Percentiles rank a stretch among this genome's conserved stretches.
phyloP scores from a whole-genome alignment of 2,329 filamentous ascomycete genomes.

The Aspergillaceae sp. region DNA sequence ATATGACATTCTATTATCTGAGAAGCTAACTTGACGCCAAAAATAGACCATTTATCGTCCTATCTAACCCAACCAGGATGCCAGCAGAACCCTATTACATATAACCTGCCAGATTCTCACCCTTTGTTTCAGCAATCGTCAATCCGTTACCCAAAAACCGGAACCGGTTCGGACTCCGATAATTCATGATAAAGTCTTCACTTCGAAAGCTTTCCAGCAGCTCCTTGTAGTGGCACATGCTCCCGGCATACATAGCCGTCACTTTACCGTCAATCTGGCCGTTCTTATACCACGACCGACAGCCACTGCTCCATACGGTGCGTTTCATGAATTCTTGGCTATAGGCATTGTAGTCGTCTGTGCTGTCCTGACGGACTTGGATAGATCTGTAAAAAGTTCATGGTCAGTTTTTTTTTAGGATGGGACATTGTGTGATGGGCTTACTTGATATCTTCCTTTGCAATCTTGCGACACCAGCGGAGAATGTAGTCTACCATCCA shows the following conservation, averaged over 20 bases:
- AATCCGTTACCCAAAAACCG: constrained; percentile 12
- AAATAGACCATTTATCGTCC: too few species aligned
- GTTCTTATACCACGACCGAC: constrained; percentile 24
- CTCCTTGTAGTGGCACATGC: constrained; percentile 10
- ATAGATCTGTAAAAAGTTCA: constrained; percentile 9
- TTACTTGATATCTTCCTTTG: constrained; percentile 24
- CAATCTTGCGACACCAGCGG: constrained; percentile 23
- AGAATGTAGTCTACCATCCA: constrained; percentile 19
- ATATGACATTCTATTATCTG: too few species aligned
- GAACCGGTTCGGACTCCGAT: constrained; percentile 12
- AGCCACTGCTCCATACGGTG: constrained; percentile 21
- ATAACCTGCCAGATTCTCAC: constrained; percentile 12
- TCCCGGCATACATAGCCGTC: constrained; percentile 9
- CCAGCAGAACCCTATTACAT: neutral
- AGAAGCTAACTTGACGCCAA: neutral
- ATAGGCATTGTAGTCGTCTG: constrained; percentile 27
- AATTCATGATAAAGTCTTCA: constrained; percentile 15
- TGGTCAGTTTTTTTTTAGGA: neutral
- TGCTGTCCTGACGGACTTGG: constrained; percentile 17
- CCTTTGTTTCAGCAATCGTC: constrained; percentile 28
- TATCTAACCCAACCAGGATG: too few species aligned
- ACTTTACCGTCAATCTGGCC: constrained; percentile 13
- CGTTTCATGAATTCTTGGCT: constrained; percentile 25
- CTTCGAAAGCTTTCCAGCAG: constrained; percentile 11
- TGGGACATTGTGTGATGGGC: neutral